These are phyloP conservation scores for Besnoitia besnoiti DNA, from an alignment of 169 alveolate genomes.

Conservation along the genomic window DNA sequence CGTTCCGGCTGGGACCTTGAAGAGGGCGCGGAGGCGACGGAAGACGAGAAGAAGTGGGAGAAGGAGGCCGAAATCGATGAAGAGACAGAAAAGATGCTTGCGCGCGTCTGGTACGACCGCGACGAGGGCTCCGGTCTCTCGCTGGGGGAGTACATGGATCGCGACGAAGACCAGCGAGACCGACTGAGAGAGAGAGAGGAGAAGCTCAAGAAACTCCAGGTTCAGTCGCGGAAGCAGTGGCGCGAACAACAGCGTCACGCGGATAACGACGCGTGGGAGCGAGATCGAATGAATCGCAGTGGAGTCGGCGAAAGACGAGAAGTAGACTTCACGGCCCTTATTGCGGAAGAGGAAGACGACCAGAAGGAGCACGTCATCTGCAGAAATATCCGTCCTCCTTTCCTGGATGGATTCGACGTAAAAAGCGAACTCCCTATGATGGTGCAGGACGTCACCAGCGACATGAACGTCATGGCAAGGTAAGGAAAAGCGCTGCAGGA, in stretches of 20 bases:
- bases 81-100: neutral
- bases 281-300: slow-evolving; percentile 14
- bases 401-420: slow-evolving; percentile 68
- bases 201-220: slow-evolving; percentile 49
- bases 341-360: slow-evolving; percentile 50
- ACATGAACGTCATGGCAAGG: slow-evolving; percentile 96
- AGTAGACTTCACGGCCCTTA: neutral
- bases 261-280: slow-evolving; percentile 68
- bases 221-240: neutral
- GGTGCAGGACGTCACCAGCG: slow-evolving; percentile 97
- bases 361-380: slow-evolving; percentile 60
- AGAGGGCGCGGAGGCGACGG: neutral
- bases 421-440: slow-evolving; percentile 72
- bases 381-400: slow-evolving; percentile 72
- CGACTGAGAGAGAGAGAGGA: slow-evolving; percentile 36
- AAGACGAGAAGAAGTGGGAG: neutral
- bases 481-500: no score
- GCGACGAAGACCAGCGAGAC: slow-evolving; percentile 29
- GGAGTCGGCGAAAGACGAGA: slow-evolving; percentile 50
- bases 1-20: neutral
- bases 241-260: slow-evolving; percentile 27
- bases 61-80: neutral
- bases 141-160: slow-evolving; percentile 51
- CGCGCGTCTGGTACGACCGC: slow-evolving; percentile 65
- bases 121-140: slow-evolving; percentile 53